A percentile compares a stretch with the other conserved stretches of the same genome.
Conservation (phyloP, 73 alveolate species). For the Diophrys appendiculata region DNA sequence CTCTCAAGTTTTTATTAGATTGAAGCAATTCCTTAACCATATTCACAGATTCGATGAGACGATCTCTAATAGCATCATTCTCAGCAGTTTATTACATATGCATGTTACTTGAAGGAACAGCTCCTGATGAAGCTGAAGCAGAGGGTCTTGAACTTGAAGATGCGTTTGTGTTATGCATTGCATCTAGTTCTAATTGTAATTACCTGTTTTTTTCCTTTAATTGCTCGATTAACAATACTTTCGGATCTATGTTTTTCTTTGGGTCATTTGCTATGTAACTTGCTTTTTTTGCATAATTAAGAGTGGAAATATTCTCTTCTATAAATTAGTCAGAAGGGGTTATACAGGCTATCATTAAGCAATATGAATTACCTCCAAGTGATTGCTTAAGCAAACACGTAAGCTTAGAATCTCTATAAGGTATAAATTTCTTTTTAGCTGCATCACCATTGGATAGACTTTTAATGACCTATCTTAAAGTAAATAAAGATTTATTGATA, state of each 20-base stretch:
- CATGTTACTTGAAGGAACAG: background rate
- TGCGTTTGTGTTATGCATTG: background rate
- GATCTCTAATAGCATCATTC: constrained; percentile 48
- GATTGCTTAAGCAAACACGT: constrained; percentile 83
- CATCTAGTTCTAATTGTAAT: constrained; percentile 12
- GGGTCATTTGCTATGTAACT: constrained; percentile 79
- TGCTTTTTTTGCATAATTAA: constrained; percentile 88
- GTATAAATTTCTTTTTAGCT: no score
- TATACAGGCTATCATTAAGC: constrained; percentile 88
- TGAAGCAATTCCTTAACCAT: constrained; percentile 59
- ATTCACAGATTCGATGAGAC: constrained; percentile 46
- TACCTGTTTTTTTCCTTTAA: constrained; percentile 24
- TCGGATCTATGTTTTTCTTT: constrained; percentile 74
- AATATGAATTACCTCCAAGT: constrained; percentile 86
- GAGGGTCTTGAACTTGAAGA: background rate
- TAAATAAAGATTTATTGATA: constrained; percentile 89
- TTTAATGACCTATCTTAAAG: constrained; percentile 89
- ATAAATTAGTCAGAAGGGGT: constrained; percentile 71
- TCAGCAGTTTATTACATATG: constrained; percentile 18
- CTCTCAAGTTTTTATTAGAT: constrained; percentile 34
- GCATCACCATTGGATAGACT: no score
- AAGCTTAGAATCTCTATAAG: constrained; percentile 87
- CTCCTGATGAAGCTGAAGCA: background rate
- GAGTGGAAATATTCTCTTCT: constrained; percentile 84
- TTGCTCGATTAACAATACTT: no score